A percentile compares a stretch with the other conserved stretches of the same genome.
phyloP scores from a whole-genome alignment of 768 basidiomycete genomes.

The Xanthoconium stramineum region DNA sequence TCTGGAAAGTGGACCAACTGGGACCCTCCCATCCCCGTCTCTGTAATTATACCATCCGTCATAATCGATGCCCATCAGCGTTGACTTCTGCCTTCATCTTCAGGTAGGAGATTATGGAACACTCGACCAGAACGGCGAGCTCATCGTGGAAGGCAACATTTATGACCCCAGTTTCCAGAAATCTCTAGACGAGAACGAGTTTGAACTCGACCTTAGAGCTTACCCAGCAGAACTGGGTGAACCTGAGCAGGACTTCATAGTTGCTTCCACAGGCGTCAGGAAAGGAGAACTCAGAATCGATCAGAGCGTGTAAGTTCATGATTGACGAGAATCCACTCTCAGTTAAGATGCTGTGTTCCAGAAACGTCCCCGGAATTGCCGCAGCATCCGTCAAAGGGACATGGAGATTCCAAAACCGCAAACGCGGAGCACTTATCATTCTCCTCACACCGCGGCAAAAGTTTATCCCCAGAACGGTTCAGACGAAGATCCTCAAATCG shows the following conservation, averaged over 20 bases:
- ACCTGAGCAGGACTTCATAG: constrained; percentile 16
- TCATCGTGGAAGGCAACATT: constrained; percentile 22
- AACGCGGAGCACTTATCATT: constrained; percentile 30
- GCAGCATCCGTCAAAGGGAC: constrained; percentile 28
- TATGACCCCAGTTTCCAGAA: constrained; percentile 16
- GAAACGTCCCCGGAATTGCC: constrained; percentile 12
- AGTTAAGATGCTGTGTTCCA: background rate
- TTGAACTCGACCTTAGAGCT: background rate
- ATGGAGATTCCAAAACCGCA: constrained; percentile 24
- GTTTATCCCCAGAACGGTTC: constrained; percentile 13
- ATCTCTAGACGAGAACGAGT: background rate
- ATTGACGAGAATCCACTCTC: background rate
- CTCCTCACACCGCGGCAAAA: constrained; percentile 23
- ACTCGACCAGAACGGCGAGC: constrained; percentile 13
- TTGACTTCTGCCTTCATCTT: background rate
- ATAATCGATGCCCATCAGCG: background rate
- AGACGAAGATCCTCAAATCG: constrained; percentile 15
- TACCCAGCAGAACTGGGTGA: constrained; percentile 2
- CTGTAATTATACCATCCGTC: constrained; percentile 4
- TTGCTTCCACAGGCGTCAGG: constrained; percentile 20
- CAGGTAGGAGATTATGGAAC: constrained; percentile 32
- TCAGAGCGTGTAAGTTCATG: background rate
- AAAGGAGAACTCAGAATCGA: constrained; percentile 10
- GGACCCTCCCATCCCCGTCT: constrained; percentile 30
- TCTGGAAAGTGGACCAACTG: constrained; percentile 33